A percentile compares a stretch with the other conserved stretches of the same genome.
Evolutionary conservation across 1,284 basidiomycete species (phyloP).

Genomic region (Cutaneotrichosporon sp.): DNA sequence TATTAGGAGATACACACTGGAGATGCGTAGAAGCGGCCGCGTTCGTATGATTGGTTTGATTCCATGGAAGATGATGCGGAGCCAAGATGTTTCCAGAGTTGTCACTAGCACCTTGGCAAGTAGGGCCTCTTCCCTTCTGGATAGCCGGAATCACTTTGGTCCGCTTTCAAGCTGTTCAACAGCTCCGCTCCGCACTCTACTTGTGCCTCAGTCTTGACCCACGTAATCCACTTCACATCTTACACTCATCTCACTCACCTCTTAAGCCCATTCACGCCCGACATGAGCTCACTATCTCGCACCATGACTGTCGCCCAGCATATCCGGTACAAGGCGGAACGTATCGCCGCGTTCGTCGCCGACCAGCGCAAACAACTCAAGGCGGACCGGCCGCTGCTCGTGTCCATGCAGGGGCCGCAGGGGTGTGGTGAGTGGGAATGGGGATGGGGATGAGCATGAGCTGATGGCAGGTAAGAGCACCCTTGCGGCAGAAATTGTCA

Average conservation of each 20-base stretch:
- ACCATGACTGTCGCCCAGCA: constrained; percentile 5
- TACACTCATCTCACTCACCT: neutral
- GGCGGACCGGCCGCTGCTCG: constrained; percentile 17
- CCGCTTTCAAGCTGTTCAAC: neutral
- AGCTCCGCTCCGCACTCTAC: neutral
- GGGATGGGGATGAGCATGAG: too few species aligned
- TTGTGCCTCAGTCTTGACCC: neutral
- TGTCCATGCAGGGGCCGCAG: constrained; percentile 29
- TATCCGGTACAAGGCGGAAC: constrained; percentile 13
- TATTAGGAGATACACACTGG: constrained; percentile 21
- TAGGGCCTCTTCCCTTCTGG: neutral
- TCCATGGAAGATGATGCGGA: constrained; percentile 8
- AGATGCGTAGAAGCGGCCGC: constrained; percentile 32
- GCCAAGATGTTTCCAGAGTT: neutral
- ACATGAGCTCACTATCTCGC: neutral
- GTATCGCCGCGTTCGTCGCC: constrained; percentile 10
- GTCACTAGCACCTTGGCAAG: neutral
- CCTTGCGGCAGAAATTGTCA: constrained; percentile 21
- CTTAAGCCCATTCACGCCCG: neutral
- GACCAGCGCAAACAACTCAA: neutral
- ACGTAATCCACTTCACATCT: neutral
- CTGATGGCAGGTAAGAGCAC: constrained; percentile 27
- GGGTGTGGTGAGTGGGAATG: constrained; percentile 17
- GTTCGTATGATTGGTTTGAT: constrained; percentile 19
- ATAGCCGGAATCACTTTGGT: neutral